Evolutionary conservation across 352 stramenopile genomes (phyloP).

Genomic region (Phytophthora fragariaefolia): DNA sequence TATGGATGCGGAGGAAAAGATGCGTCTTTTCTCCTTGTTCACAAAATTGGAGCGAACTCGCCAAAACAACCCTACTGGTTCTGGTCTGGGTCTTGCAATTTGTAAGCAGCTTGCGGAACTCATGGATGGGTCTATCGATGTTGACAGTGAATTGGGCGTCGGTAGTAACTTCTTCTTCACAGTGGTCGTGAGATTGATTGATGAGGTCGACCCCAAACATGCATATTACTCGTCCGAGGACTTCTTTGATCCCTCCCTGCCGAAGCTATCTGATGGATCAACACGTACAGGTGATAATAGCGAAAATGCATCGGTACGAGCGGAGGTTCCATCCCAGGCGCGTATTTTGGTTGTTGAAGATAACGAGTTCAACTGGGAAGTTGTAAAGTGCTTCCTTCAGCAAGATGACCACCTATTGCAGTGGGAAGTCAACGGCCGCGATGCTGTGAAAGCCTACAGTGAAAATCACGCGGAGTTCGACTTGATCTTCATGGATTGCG

Average conservation of each 20-base stretch:
- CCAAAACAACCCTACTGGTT: slow-evolving; percentile 85
- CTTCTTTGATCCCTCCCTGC: slow-evolving; percentile 42
- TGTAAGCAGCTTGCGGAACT: slow-evolving; percentile 87
- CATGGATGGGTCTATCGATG: slow-evolving; percentile 85
- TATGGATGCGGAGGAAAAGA: slow-evolving; percentile 82
- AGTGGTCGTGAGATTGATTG: slow-evolving; percentile 62
- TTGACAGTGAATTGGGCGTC: slow-evolving; percentile 72
- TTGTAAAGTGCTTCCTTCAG: slow-evolving; percentile 73
- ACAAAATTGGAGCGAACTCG: slow-evolving; percentile 77
- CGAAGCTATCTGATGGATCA: slow-evolving; percentile 20
- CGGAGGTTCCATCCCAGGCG: slow-evolving; percentile 47
- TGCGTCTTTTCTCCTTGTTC: slow-evolving; percentile 76
- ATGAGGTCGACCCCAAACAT: slow-evolving; percentile 47
- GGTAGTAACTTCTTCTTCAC: slow-evolving; percentile 86
- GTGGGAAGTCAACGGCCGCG: slow-evolving; percentile 65
- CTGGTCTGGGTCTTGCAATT: slow-evolving; percentile 81
- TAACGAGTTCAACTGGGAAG: slow-evolving; percentile 80
- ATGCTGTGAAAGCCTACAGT: slow-evolving; percentile 62
- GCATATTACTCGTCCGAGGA: slow-evolving; percentile 57
- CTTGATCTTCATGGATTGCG: slow-evolving; percentile 78
- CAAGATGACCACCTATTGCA: slow-evolving; percentile 67
- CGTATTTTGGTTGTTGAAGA: slow-evolving; percentile 72
- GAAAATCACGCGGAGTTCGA: slow-evolving; percentile 57
- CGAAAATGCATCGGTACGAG: slow-evolving; percentile 19
- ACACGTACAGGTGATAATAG: slow-evolving; percentile 44